Evolutionary conservation across 2,329 filamentous ascomycete species (phyloP), one percentile per base, ranked within the genome.

Genomic region (Byssoonygena ceratinophila): DNA sequence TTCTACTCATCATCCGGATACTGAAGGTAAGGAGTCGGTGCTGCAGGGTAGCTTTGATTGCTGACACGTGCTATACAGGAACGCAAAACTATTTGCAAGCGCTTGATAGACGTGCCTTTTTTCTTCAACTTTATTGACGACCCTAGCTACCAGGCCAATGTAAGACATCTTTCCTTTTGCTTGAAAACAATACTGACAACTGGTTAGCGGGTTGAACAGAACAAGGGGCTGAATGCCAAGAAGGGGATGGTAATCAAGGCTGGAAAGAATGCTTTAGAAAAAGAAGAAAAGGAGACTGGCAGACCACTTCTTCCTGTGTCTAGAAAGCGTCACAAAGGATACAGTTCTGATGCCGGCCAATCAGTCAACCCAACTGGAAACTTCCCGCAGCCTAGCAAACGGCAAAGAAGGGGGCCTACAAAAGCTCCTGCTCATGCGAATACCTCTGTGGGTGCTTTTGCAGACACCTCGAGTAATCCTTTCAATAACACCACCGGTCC

Each of bases 21-120:
- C 27, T 44, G 9, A 58, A 37, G 37, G 47, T 51, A 46, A 43
- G 39, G 23, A 34, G 18, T 47, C 16, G 16, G 51, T 14, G 6
- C 9, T 27, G 9, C 8, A 27, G 9, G 1, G 50, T 59, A 25
- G 56, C 58, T 14, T 58, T 43, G 27, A 5, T 54, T 29, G 4
- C 59, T 39, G 51, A 57, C 45, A 53, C 55, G 14, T 55, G 64
- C 3, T 51, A 23, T 39, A 29, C 47, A 63, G 57, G 57, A 53
- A 7, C 64, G 64, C 27, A 71, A 71, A 57, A 66, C 67, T 0
- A 66, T 71, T 29, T 70, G 66, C 62, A 69, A 69, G 51, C 68
- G 69, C 48, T 55, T 71, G 9, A 54, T 69, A 14, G 68, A 69
- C 45, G 57, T 63, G 1, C 55, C 59, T 6, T 71, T 66, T 54